Conservation (phyloP, 2,329 filamentous ascomycete species). For the Lachnellula hyalina region DNA sequence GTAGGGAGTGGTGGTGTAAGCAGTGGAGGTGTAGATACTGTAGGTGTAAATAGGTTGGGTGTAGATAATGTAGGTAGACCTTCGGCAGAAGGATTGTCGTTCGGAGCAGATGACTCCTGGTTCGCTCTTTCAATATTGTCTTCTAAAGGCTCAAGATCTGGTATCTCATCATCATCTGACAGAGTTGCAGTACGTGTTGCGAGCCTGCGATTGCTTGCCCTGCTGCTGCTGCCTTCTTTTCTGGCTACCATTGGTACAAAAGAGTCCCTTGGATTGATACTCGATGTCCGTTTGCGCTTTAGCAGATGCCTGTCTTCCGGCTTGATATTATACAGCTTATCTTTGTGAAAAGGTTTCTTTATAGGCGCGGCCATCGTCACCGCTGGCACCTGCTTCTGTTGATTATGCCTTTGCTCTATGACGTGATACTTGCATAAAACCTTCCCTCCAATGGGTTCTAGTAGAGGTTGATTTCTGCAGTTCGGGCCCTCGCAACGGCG, state of each 20-base stretch:
- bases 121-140: neutral
- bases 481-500: neutral
- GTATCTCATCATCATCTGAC: neutral
- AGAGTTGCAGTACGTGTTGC: neutral
- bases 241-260: too few relatives aligned
- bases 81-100: neutral
- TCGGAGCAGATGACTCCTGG: neutral
- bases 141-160: neutral
- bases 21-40: neutral
- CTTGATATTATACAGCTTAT: slow-evolving; percentile 13
- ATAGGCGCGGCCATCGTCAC: neutral
- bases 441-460: neutral
- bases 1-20: too few relatives aligned
- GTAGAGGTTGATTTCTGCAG: neutral
- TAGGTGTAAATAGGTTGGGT: neutral
- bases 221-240: too few relatives aligned
- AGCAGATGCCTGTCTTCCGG: neutral
- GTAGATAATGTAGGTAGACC: neutral
- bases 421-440: neutral
- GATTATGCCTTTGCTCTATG: slow-evolving; percentile 3
- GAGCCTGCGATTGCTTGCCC: too few relatives aligned
- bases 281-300: neutral
- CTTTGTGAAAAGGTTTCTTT: slow-evolving; percentile 13
- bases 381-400: neutral
- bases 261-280: too few relatives aligned